These are phyloP conservation scores for Trichophyton simii DNA, from an alignment of 2,329 filamentous ascomycete species.

Conservation along the genomic window DNA sequence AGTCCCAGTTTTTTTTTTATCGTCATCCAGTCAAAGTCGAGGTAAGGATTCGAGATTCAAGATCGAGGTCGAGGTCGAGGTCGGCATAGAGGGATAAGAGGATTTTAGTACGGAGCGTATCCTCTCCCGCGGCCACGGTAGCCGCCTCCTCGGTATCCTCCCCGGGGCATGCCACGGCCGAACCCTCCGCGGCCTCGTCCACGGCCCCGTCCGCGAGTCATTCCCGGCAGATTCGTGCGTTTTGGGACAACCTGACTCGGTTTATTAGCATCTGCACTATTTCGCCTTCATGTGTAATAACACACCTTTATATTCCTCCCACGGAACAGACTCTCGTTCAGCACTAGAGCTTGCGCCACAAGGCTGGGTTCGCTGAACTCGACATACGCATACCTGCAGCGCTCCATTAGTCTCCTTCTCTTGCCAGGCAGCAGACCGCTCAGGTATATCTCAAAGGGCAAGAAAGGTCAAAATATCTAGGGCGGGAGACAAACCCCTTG, in stretches of 20 bases:
- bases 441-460: slow-evolving; percentile 4
- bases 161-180: slow-evolving; percentile 12
- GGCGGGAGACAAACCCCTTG: slow-evolving; percentile 63
- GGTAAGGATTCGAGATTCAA: too few relatives aligned
- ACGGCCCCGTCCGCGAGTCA: slow-evolving; percentile 58
- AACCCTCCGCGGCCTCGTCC: slow-evolving; percentile 40
- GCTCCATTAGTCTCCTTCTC: slow-evolving; percentile 33
- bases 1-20: background rate
- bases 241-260: slow-evolving; percentile 61
- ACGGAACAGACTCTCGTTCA: slow-evolving; percentile 94
- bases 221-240: slow-evolving; percentile 84
- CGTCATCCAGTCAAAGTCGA: background rate
- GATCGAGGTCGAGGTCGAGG: too few relatives aligned
- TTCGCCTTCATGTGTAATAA: slow-evolving; percentile 20
- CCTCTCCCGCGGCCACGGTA: slow-evolving; percentile 28
- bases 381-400: slow-evolving; percentile 84
- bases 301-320: slow-evolving; percentile 85
- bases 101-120: slow-evolving; percentile 32
- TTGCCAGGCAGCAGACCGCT: slow-evolving; percentile 45
- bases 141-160: slow-evolving; percentile 18
- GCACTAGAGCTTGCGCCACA: slow-evolving; percentile 81
- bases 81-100: too few relatives aligned
- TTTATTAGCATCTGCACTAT: too few relatives aligned
- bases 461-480: background rate
- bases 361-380: slow-evolving; percentile 92